phyloP scores from a whole-genome alignment of 2,329 filamentous ascomycete species.

The Penicillium glabrum region DNA sequence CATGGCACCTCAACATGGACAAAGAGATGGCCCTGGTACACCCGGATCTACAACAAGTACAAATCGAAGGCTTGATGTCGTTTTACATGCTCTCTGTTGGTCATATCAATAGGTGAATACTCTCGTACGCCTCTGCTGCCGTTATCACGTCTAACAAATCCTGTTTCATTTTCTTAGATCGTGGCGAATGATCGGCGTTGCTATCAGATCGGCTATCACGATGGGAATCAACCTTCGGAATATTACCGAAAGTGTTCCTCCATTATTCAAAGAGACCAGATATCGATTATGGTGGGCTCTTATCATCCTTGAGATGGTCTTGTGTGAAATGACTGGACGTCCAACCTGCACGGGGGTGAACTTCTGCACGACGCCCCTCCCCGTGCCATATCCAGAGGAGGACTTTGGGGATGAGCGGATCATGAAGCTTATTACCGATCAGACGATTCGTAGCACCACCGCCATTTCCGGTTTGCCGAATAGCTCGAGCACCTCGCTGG shows the following conservation, averaged over 20 bases:
- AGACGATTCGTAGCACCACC: conserved; percentile 31
- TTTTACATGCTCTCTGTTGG: not conserved
- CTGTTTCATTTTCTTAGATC: not conserved
- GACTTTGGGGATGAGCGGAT: conserved; percentile 34
- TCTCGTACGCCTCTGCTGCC: not conserved
- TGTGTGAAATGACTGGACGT: conserved; percentile 45
- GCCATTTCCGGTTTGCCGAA: conserved; percentile 19
- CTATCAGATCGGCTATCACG: not conserved
- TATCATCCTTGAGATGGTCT: conserved; percentile 40
- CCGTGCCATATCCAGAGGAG: conserved; percentile 40
- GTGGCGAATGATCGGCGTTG: not conserved
- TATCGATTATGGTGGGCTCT: conserved; percentile 48
- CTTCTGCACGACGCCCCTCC: conserved; percentile 44
- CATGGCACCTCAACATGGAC: not conserved
- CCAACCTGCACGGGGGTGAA: conserved; percentile 36
- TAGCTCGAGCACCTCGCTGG: not conserved
- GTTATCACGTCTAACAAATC: not conserved
- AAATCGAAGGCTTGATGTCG: not conserved
- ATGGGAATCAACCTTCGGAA: not conserved
- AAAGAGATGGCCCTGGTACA: not conserved
- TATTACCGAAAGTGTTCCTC: conserved; percentile 17
- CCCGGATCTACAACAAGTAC: not conserved
- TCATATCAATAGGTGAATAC: not conserved
- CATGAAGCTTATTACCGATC: conserved; percentile 32
- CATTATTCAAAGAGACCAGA: conserved; percentile 41